phyloP scores from a whole-genome alignment of 2,329 filamentous ascomycete genomes.

The Alternaria sp. region DNA sequence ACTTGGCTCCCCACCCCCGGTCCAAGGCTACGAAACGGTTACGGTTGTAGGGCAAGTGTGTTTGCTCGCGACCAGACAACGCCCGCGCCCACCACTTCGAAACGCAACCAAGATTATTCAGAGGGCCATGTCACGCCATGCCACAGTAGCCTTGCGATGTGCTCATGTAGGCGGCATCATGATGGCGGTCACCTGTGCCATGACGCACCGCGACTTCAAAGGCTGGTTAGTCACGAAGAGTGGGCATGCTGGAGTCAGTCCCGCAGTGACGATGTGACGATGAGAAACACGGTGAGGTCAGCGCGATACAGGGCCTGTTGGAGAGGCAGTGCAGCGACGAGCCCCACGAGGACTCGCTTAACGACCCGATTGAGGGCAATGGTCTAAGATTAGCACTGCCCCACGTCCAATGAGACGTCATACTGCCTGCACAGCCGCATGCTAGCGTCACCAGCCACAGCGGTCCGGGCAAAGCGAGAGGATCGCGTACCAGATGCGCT shows the following conservation, averaged over 20 bases:
- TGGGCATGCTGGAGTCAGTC: slow-evolving; percentile 13
- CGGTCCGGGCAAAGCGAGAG: slow-evolving; percentile 32
- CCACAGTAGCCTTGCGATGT: slow-evolving; percentile 3
- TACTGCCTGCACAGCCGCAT: slow-evolving; percentile 26
- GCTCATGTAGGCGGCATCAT: slow-evolving; percentile 15
- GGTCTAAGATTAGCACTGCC: slow-evolving; percentile 27
- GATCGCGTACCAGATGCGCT: slow-evolving; percentile 27
- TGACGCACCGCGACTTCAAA: slow-evolving; percentile 19
- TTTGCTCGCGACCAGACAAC: slow-evolving; percentile 11
- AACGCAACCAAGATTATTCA: slow-evolving; percentile 14
- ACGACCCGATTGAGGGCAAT: slow-evolving; percentile 26
- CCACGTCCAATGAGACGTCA: slow-evolving; percentile 24
- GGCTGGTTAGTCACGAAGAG: slow-evolving; percentile 4
- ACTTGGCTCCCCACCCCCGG: slow-evolving; percentile 8
- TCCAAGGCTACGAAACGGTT: slow-evolving; percentile 7
- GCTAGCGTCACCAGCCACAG: slow-evolving; percentile 31
- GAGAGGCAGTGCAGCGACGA: slow-evolving; percentile 21
- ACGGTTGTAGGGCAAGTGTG: slow-evolving; percentile 8
- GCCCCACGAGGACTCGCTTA: slow-evolving; percentile 27
- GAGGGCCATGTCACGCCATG: slow-evolving; percentile 4
- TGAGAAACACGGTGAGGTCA: slow-evolving; percentile 38
- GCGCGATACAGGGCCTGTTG: slow-evolving; percentile 23
- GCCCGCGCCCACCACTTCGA: slow-evolving; percentile 1
- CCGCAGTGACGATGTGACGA: slow-evolving; percentile 14
- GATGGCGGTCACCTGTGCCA: slow-evolving; percentile 27